A percentile compares a stretch with the other conserved stretches of the same genome.
phyloP scores from a whole-genome alignment of 345 rosid genomes.

The Acer yangbiense region DNA sequence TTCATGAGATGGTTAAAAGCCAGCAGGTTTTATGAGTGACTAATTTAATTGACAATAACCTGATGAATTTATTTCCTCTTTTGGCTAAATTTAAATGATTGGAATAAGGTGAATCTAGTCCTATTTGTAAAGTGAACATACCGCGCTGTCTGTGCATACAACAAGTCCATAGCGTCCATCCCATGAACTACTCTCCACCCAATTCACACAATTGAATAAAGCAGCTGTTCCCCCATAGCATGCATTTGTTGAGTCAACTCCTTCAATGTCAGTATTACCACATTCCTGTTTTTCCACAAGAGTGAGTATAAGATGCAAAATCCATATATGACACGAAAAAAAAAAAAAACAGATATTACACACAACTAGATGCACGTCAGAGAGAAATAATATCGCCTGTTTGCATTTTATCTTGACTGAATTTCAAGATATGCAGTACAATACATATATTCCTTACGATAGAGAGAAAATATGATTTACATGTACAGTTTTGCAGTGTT shows the following conservation, averaged over 20 bases:
- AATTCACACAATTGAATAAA: constrained; percentile 90
- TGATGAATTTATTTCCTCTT: not conserved
- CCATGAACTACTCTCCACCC: constrained; percentile 97
- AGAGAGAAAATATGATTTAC: not conserved
- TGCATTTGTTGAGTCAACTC: constrained; percentile 94
- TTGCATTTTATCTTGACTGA: not conserved
- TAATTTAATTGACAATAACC: constrained; percentile 1
- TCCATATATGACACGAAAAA: not conserved
- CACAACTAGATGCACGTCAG: not conserved
- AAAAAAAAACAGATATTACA: not conserved
- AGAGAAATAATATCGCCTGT: not conserved
- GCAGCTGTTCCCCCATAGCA: constrained; percentile 72
- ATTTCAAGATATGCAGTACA: not conserved
- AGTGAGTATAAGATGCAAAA: not conserved
- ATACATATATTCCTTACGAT: not conserved
- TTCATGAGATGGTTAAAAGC: not conserved
- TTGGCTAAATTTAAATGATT: not conserved
- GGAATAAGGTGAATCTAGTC: not conserved
- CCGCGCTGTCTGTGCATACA: constrained; percentile 97
- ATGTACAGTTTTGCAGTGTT: not conserved
- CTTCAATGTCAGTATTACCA: constrained; percentile 95
- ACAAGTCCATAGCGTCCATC: constrained; percentile 96
- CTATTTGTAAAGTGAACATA: constrained; percentile 32
- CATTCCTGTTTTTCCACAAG: constrained; percentile 45
- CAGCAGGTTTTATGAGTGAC: not conserved